Percentiles rank a stretch among this genome's conserved stretches.
Evolutionary conservation across 768 basidiomycete genomes (phyloP).

Genomic region (Candolleomyces aberdarensis): DNA sequence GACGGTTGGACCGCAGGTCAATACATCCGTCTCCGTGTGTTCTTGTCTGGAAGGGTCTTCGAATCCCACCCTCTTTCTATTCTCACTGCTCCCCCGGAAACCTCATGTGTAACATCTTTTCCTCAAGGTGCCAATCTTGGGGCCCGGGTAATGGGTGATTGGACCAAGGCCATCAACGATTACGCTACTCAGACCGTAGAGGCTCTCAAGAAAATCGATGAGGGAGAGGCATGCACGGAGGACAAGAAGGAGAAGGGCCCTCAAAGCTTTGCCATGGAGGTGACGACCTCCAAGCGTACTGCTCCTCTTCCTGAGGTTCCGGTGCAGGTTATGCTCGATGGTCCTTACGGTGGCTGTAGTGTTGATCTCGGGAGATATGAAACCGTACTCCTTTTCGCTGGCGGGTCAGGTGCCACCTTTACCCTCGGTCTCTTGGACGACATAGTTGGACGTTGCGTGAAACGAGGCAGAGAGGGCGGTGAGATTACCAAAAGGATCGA

Average conservation of each 20-base stretch:
- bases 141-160: conserved; percentile 64
- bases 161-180: conserved; percentile 64
- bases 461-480: conserved; percentile 39
- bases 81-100: conserved; percentile 56
- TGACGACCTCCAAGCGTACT: background rate
- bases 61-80: conserved; percentile 84
- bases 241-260: conserved; percentile 1
- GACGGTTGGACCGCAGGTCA: conserved; percentile 77
- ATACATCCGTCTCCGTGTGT: conserved; percentile 68
- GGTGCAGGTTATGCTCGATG: conserved; percentile 78
- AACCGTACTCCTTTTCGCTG: conserved; percentile 70
- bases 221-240: conserved; percentile 1
- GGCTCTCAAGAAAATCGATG: conserved; percentile 18
- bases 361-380: conserved; percentile 71
- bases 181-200: conserved; percentile 42
- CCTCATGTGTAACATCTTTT: conserved; percentile 38
- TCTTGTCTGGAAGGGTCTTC: conserved; percentile 59
- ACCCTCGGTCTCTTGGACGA: conserved; percentile 81
- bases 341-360: conserved; percentile 81
- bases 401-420: conserved; percentile 84
- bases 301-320: conserved; percentile 22
- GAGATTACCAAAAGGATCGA: conserved; percentile 65
- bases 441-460: conserved; percentile 63
- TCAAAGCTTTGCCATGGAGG: background rate
- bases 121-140: conserved; percentile 57